Conservation (phyloP, 1,139 yeast genomes). For the Zygosaccharomyces sapae region DNA sequence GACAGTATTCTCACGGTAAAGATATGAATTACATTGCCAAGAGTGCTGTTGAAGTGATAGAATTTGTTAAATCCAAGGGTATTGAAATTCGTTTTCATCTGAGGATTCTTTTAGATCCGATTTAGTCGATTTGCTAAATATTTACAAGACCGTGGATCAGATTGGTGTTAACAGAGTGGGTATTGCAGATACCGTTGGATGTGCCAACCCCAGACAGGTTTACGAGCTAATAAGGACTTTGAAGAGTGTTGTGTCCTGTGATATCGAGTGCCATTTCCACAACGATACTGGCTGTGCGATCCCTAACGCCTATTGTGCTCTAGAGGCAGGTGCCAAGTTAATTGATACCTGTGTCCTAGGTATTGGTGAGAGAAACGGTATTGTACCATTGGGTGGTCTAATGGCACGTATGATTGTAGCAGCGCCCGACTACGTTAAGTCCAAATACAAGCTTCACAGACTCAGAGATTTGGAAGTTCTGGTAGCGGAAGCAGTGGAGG, state of each 20-base stretch:
- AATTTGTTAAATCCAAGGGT: constrained; percentile 94
- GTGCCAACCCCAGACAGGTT: constrained; percentile 99
- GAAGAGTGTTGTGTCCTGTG: constrained; percentile 91
- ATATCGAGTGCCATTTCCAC: constrained; percentile 98
- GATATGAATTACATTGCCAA: constrained; percentile 98
- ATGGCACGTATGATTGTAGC: constrained; percentile 99
- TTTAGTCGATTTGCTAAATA: constrained; percentile 88
- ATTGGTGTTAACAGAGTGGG: constrained; percentile 98
- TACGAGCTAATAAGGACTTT: constrained; percentile 93
- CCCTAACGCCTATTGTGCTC: constrained; percentile 96
- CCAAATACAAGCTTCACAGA: constrained; percentile 94
- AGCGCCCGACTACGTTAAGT: constrained; percentile 90
- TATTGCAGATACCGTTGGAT: constrained; percentile 98
- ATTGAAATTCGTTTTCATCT: constrained; percentile 92
- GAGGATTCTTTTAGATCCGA: constrained; percentile 98
- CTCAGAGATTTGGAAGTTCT: constrained; percentile 91
- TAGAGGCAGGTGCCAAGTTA: constrained; percentile 95
- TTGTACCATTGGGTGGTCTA: constrained; percentile 94
- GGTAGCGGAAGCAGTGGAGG: constrained; percentile 97
- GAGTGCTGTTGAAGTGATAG: constrained; percentile 93
- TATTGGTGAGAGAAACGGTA: constrained; percentile 98
- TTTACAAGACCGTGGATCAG: constrained; percentile 94
- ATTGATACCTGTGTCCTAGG: constrained; percentile 96
- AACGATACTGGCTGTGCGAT: constrained; percentile 99
- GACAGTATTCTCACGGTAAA: constrained; percentile 95